Percentiles rank a stretch among this genome's conserved stretches.
Evolutionary conservation across 768 basidiomycete genomes (phyloP).

Genomic region (Suillus fuscotomentosus): DNA sequence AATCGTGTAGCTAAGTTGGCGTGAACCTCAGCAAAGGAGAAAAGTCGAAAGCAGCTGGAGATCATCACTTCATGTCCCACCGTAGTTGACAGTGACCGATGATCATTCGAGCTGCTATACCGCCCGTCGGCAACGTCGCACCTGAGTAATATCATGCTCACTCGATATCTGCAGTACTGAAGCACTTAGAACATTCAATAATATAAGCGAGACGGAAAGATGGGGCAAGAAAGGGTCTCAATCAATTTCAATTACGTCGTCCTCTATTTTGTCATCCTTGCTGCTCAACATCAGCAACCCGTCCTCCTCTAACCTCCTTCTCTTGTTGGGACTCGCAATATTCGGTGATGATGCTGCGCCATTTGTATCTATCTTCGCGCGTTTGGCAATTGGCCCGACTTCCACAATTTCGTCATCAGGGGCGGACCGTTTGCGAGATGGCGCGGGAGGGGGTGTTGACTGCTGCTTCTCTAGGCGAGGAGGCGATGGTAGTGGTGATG

Average conservation of each 20-base stretch:
- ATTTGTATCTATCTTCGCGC: conserved; percentile 39
- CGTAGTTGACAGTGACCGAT: not conserved
- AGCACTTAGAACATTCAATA: not conserved
- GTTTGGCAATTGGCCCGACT: conserved; percentile 59
- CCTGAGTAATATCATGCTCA: not conserved
- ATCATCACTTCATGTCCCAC: not conserved
- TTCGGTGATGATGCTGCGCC: conserved; percentile 18
- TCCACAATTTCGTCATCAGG: conserved; percentile 58
- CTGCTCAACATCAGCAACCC: conserved; percentile 68
- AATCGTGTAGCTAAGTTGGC: not conserved
- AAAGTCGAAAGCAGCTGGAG: not conserved
- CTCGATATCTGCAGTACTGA: not conserved
- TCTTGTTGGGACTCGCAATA: conserved; percentile 59
- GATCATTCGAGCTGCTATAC: not conserved
- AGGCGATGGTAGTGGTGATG: conserved; percentile 61
- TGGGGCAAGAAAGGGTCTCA: conserved; percentile 23
- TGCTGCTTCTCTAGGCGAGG: conserved; percentile 39
- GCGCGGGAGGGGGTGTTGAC: conserved; percentile 41
- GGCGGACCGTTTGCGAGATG: conserved; percentile 55
- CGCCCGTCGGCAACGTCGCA: not conserved
- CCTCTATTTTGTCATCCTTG: conserved; percentile 48
- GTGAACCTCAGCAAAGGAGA: not conserved
- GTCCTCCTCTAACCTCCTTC: conserved; percentile 66
- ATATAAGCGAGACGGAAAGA: conserved; percentile 9
- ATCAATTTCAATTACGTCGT: conserved; percentile 60